Conservation (phyloP, 2,329 filamentous ascomycete genomes). For the Xylariaceae sp. region DNA sequence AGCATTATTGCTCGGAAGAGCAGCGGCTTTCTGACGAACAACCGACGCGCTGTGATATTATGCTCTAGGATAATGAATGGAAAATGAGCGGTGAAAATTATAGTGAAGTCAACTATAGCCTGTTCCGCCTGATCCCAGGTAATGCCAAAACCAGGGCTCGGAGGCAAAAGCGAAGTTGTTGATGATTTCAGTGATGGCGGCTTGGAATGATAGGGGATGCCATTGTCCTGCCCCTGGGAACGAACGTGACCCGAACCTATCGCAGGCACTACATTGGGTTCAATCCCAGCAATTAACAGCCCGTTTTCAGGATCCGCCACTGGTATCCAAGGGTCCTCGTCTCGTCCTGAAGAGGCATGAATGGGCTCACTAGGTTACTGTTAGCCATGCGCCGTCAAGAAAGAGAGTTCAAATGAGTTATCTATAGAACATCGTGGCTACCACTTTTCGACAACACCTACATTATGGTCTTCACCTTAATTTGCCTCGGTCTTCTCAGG, state of each 20-base stretch:
- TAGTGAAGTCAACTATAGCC: constrained; percentile 43
- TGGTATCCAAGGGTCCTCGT: not conserved
- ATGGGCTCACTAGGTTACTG: too few relatives aligned
- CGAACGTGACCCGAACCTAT: not conserved
- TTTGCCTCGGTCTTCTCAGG: constrained; percentile 38
- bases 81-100: constrained; percentile 44
- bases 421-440: too few relatives aligned
- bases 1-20: constrained; percentile 48
- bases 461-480: constrained; percentile 34
- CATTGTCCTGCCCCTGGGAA: not conserved
- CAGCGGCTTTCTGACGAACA: constrained; percentile 46
- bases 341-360: too few relatives aligned
- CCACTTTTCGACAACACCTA: constrained; percentile 23
- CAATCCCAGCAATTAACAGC: too few relatives aligned
- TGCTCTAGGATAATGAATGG: constrained; percentile 46
- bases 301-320: too few relatives aligned
- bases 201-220: constrained; percentile 3
- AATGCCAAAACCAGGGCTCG: constrained; percentile 43
- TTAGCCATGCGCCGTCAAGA: too few relatives aligned
- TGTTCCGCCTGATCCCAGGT: constrained; percentile 48
- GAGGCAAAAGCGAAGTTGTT: not conserved
- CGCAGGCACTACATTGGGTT: too few relatives aligned
- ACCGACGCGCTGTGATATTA: constrained; percentile 37
- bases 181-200: not conserved
- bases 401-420: too few relatives aligned